Evolutionary conservation across 1,284 basidiomycete species (phyloP).

Genomic region (Cutaneotrichosporon dermatis): DNA sequence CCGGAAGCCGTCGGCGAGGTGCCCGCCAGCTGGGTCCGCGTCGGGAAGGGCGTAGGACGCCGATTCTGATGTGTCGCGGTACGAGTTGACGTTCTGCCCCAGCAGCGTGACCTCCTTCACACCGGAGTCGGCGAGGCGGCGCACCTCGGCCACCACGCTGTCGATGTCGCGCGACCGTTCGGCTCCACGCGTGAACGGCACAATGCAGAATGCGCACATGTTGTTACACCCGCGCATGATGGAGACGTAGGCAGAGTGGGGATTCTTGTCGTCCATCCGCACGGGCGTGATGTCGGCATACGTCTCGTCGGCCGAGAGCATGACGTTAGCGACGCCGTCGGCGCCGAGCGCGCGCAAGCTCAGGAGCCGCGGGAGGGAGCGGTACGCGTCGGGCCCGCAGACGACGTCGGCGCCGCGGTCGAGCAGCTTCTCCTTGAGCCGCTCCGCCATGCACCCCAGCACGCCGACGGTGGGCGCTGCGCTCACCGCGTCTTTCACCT

Average conservation of each 20-base stretch:
- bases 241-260: constrained; percentile 4
- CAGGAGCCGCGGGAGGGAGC: constrained; percentile 2
- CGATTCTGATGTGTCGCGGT: constrained; percentile 4
- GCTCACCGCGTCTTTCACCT: neutral
- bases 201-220: constrained; percentile 9
- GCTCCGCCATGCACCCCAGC: constrained; percentile 7
- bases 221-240: constrained; percentile 10
- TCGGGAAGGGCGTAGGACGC: neutral
- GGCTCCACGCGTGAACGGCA: constrained; percentile 3
- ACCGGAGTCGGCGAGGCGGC: neutral
- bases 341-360: constrained; percentile 3
- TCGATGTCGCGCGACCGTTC: constrained; percentile 6
- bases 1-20: constrained; percentile 1
- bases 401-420: constrained; percentile 7
- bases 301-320: constrained; percentile 7
- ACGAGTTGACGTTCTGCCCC: constrained; percentile 8
- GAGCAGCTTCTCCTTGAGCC: constrained; percentile 6
- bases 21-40: neutral
- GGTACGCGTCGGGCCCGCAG: constrained; percentile 7
- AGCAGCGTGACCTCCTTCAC: constrained; percentile 7
- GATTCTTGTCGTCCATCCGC: constrained; percentile 8
- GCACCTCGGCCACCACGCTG: constrained; percentile 6
- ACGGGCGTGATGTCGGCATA: constrained; percentile 8
- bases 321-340: constrained; percentile 7
- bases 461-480: constrained; percentile 1